Conservation (phyloP, 306 rosid species). For the Citrullus mucosospermus region DNA sequence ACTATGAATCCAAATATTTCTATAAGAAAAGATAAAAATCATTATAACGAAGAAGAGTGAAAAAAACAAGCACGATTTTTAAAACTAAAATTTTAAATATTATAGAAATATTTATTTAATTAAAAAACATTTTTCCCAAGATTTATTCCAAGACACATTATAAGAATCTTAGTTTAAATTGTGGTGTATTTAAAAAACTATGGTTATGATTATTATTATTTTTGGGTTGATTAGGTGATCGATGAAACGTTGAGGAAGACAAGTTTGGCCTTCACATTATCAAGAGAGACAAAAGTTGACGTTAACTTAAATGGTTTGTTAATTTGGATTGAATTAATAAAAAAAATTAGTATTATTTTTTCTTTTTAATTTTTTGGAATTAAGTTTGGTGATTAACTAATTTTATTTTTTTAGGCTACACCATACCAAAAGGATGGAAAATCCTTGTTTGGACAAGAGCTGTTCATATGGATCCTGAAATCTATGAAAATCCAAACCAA, state of each 20-base stretch:
- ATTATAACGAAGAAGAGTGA: too few species aligned
- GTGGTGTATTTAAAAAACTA: too few species aligned
- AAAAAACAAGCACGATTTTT: too few species aligned
- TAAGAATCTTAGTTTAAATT: too few species aligned
- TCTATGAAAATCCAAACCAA: constrained; percentile 31
- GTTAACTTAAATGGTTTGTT: constrained; percentile 35
- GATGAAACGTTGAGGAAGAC: constrained; percentile 49
- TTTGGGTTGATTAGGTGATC: constrained; percentile 25
- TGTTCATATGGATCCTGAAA: constrained; percentile 60
- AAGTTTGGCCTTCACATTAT: constrained; percentile 35
- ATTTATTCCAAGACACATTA: too few species aligned
- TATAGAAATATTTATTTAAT: background rate
- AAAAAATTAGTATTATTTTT: background rate
- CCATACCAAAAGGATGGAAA: constrained; percentile 65
- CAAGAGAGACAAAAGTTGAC: constrained; percentile 43
- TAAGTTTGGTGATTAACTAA: background rate
- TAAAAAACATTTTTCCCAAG: background rate
- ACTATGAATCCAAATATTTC: too few species aligned
- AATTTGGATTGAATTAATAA: background rate
- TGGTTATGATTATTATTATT: too few species aligned
- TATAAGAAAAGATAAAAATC: too few species aligned
- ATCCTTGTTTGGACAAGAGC: constrained; percentile 55
- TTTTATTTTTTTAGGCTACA: constrained; percentile 23
- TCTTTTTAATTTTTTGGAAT: background rate
- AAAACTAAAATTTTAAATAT: too few species aligned